Base-by-base conservation (phyloP, 2,329 filamentous ascomycete species). In the Colletotrichum spaethianum region DNA sequence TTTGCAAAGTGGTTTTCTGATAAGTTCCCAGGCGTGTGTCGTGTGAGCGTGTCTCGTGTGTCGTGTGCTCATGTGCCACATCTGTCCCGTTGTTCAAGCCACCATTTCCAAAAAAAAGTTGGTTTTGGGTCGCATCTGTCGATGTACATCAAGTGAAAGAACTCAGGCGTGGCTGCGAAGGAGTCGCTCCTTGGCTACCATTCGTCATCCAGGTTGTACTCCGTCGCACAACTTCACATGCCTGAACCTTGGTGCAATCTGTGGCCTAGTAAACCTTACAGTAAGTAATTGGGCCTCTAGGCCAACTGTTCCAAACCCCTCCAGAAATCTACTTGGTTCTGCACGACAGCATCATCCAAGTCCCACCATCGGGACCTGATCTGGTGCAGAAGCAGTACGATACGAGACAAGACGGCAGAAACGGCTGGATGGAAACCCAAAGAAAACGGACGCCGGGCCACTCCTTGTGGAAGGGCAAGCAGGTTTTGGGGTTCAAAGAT, bases 11-110 rank as follows among this genome's bases (percentile, higher is more conserved):
- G 31, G 18, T 31, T 28, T 28, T 36, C 14, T 52, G 18, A 6
- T 26, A 50, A 63, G 6, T 31, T 28, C 40, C 33, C 16, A 20
- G 9, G 56, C 44, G 23, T 36, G 63, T 46, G 20, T 65, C 59
- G 55, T 63, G 70, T 72, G 70, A 59, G 48, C 40, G 60, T 40
- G 18, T 56, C 38, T 50, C 33, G 50, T 63, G 57, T 68, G 57
- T 64, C 69, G 53, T 72, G 70, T 72, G 68, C 68, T 42, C 68
- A 42, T 55, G 63, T 71, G 65, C 70, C 70, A 72, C 53, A 42
- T 70, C 40, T 8, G 53, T 50, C 26, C 42, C 20, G n/a, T 52
- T 56, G 16, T n/a, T 53, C 59, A 69, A 72, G 70, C 65, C 70
- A 59, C 65, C 20, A 53, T 42, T 26, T 56, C 31, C 36, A 11